Evolutionary conservation across 768 basidiomycete species (phyloP), one percentile per base, ranked within the genome.

Genomic region (Mycena indigotica): DNA sequence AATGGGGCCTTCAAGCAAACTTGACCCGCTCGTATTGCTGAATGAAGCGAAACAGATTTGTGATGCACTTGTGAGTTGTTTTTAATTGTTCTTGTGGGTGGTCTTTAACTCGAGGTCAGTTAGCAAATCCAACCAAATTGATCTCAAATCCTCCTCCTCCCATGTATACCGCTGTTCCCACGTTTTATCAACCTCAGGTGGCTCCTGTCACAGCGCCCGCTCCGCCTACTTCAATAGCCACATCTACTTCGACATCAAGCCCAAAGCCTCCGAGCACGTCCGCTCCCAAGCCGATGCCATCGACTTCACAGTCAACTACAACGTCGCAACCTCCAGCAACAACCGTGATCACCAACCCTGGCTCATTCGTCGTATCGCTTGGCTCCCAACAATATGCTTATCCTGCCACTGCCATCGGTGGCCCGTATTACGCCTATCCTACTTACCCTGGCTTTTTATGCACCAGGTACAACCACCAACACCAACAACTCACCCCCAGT

Each of bases 41-140:
- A 80, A 71, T 30, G 91, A 92, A 52, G 91, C 90, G 5, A 91
- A 90, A 70, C 80, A 84, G 26, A 82, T 87, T 16, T 92, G 91
- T 61, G 90, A 93, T 70, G 82, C 81, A 21, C 80, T 93, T 25
- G 90, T 91, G 71, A 71, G 78, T 69, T 28, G 21, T 26, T 38
- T 52, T 26, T 23, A 19, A 35, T 4, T 38, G 40, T 28, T 25
- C 50, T 54, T 53, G 38, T 50, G 46, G 56, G 15, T 39, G 30
- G 39, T 61, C 66, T 39, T 57, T 58, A 56, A 35, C 58, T 51
- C n/a, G 39, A 44, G 58, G n/a, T 40, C 50, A 92, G 90, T 80
- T 92, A 50, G 84, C 84, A 57, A 90, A 90, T 68, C 91, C 90
- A 3, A 80, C 84, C 24, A 85, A 86, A 66, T 68, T 91, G 28